Percentiles rank a stretch among this genome's conserved stretches.
Conservation (phyloP, 164 flowering plant genomes). For the Macadamia integrifolia region DNA sequence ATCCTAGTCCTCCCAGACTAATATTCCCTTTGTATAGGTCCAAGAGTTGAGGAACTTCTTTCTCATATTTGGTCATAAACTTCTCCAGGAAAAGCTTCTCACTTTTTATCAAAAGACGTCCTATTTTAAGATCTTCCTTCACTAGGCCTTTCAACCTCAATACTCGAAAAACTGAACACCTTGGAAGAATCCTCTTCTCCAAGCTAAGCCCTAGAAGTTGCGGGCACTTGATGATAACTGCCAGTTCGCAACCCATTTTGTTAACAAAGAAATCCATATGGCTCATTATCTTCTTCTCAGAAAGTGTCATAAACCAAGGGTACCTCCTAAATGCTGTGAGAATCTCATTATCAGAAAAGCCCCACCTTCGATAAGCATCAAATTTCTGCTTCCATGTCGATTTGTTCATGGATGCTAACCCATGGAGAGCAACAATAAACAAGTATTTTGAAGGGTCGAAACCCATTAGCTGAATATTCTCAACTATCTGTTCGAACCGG, state of each 20-base stretch:
- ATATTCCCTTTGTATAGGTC: not conserved
- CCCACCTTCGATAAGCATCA: not conserved
- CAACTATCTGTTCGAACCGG: not conserved
- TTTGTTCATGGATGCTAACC: not conserved
- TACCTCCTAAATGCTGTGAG: not conserved
- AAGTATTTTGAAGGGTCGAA: not conserved
- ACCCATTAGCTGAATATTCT: not conserved
- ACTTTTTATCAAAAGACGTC: too few relatives aligned
- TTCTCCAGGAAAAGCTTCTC: not conserved
- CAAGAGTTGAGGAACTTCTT: not conserved
- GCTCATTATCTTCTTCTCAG: not conserved
- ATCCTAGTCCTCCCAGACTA: not conserved
- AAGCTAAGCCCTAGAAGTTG: not conserved
- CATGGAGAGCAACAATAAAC: not conserved
- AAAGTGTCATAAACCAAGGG: not conserved
- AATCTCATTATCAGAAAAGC: not conserved
- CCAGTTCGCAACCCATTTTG: not conserved
- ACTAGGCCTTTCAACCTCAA: not conserved
- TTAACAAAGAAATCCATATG: not conserved
- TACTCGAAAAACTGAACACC: not conserved
- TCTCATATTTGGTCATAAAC: not conserved
- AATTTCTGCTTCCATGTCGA: not conserved
- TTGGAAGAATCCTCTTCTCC: not conserved
- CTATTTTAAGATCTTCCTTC: not conserved
- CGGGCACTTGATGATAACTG: not conserved